Conservation (phyloP, 75 land plant species). For the Azolla pinnata region DNA sequence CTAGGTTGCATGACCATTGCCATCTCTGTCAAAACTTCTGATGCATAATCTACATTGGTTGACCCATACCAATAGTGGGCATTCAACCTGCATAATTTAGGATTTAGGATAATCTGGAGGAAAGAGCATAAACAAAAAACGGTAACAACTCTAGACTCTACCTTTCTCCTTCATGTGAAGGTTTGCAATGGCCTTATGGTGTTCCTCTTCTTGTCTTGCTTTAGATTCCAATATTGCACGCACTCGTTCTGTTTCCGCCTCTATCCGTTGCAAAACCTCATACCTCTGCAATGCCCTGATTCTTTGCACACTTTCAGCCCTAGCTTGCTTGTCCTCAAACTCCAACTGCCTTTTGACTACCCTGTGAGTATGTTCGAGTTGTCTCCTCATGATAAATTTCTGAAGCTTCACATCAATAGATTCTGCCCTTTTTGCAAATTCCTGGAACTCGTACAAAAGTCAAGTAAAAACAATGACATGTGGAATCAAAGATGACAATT, state of each 20-base stretch:
- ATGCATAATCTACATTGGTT: too few relatives aligned
- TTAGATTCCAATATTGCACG: slow-evolving; percentile 11
- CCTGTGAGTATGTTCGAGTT: slow-evolving; percentile 12
- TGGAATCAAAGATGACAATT: too few relatives aligned
- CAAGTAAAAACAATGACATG: too few relatives aligned
- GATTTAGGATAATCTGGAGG: too few relatives aligned
- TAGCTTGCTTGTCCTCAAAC: slow-evolving; percentile 15
- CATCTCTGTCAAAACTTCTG: too few relatives aligned
- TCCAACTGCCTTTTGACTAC: slow-evolving; percentile 11
- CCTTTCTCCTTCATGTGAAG: too few relatives aligned
- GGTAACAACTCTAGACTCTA: too few relatives aligned
- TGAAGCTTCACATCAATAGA: slow-evolving; percentile 9
- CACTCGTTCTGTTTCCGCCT: slow-evolving; percentile 16
- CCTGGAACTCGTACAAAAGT: too few relatives aligned
- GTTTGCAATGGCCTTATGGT: slow-evolving; percentile 10
- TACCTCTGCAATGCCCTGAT: slow-evolving; percentile 11
- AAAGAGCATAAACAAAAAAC: too few relatives aligned
- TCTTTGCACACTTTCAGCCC: slow-evolving; percentile 11
- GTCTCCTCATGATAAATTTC: slow-evolving; percentile 12
- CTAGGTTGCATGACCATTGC: too few relatives aligned
- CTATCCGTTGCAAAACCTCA: slow-evolving; percentile 12
- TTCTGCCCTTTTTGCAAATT: slow-evolving; percentile 8
- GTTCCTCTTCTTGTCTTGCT: slow-evolving; percentile 6
- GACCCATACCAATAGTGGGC: too few relatives aligned
- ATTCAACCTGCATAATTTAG: too few relatives aligned